Base-by-base conservation (phyloP, 163 green algal species). In the Scenedesmus sp. region DNA sequence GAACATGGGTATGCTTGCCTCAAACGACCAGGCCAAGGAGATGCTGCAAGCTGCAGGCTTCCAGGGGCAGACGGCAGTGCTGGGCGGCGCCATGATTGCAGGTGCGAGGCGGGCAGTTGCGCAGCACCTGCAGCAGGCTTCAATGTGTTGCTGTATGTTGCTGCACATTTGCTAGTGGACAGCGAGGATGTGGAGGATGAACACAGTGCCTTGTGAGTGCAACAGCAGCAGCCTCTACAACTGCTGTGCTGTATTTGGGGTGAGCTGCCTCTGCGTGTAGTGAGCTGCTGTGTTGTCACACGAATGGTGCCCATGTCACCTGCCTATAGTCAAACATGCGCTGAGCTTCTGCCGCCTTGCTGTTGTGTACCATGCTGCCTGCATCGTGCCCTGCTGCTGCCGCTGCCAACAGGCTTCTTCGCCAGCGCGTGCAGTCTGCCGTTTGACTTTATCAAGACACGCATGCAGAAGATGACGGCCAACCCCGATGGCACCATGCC, bases 1-100 rank as follows among this genome's bases (percentile, higher is more conserved):
- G 85, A 99, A 99, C 97, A 99, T 99, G 98, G 98, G 98, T 91
- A 99, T 99, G 98, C 96, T 99, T 79, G 98, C 98, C 26, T 99
- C 97, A 87, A 99, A 99, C 94, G 98, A 99, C 93, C 97, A 99
- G 96, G 97, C 96, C 77, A 98, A 98, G 96, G 97, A 99, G 95
- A 96, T 97, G 94, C 94, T 99, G 23, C 95, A 97, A 93, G 94
- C 93, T 13, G 83, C 94, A 52, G 97, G 97, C 64, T 97, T 98
- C 81, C 95, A 95, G 82, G 88, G 94, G 74, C 88, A 91, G 10
- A 87, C 92, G 15, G 90, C 96, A 2, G 94, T 98, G 26, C 56
- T 99, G 79, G 97, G 96, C 23, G 95, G 94, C 76, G 59, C 59
- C 59, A 64, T 64, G 59, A 98, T 99, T 83, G 97, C 98, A 55